Evolutionary conservation across 2,329 filamentous ascomycete species (phyloP), one percentile per base, ranked within the genome.

Genomic region (Xylaria sp.): DNA sequence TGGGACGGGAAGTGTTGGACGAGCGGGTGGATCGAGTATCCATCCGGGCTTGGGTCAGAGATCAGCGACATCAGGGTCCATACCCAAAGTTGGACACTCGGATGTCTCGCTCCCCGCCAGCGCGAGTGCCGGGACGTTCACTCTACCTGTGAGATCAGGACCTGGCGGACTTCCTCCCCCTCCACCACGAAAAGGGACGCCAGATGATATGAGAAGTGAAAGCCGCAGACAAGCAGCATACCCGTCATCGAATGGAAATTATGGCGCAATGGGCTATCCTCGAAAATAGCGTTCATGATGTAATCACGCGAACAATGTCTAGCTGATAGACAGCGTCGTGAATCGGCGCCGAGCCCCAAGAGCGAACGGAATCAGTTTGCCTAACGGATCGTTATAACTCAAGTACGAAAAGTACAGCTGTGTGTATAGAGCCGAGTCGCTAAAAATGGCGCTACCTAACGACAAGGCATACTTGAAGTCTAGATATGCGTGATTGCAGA

Each of bases 81-180:
- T 86, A 68, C 86, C 86, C 34, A 85, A 84, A 74, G 74, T 80
- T 56, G 79, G 81, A 15, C 75, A 77, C n/a, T 74, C 78, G 10
- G 77, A 74, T 72, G 74, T 71, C 63, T 78, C 72, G 73, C 73
- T 76, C 72, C 65, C 79, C 62, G 76, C 81, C 62, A 85, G 83
- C 72, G 81, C 82, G 50, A 83, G 80, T 67, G 80, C 80, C 60
- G 78, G 82, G 18, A 87, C 86, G 2, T 90, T 91, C 63, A 86
- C 85, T 41, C 81, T 93, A 57, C 90, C 91, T 0, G 85, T 91
- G 66, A 87, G 91, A 55, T 84, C 87, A 52, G 89, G 85, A 34
- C 88, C 89, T 45, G 86, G 83, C 9, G 87, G 86, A 12, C 81
- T 90, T 36, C 88, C 88, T 57, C 85, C 90, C 23, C 85, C 88